Evolutionary conservation across 148 eudicot species (phyloP).

Genomic region (Rhododendron griersonianum): DNA sequence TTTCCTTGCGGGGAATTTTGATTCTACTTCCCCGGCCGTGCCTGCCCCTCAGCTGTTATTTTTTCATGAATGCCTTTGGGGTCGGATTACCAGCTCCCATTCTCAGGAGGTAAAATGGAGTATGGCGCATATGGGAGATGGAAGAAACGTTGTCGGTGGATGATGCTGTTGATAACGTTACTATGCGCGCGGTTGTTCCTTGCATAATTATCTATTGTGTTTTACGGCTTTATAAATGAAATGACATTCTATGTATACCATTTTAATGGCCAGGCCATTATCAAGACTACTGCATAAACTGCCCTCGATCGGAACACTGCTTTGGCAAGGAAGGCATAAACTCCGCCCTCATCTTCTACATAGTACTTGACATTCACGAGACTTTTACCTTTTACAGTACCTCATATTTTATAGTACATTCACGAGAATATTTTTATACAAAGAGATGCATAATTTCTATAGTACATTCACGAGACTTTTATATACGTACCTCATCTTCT

Average conservation of each 20-base stretch:
- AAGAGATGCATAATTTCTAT: too few species aligned
- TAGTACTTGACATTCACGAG: too few species aligned
- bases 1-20: constrained; percentile 17
- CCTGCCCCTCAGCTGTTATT: constrained; percentile 10
- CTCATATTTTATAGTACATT: too few species aligned
- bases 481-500: too few species aligned
- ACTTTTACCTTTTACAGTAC: too few species aligned
- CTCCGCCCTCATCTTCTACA: too few species aligned
- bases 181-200: too few species aligned
- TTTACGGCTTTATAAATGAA: not conserved
- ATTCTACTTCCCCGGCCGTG: constrained; percentile 13
- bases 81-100: not conserved
- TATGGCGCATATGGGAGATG: not conserved
- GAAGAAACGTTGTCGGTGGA: not conserved
- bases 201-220: not conserved
- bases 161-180: too few species aligned
- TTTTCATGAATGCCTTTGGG: constrained; percentile 12
- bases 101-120: not conserved
- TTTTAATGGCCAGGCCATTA: not conserved
- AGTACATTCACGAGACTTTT: too few species aligned
- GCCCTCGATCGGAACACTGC: not conserved
- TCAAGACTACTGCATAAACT: not conserved
- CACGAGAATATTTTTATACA: too few species aligned
- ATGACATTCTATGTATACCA: not conserved
- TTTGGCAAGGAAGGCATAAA: too few species aligned